Evolutionary conservation across 257 asterid species (phyloP).

Genomic region (Solanum habrochaites): DNA sequence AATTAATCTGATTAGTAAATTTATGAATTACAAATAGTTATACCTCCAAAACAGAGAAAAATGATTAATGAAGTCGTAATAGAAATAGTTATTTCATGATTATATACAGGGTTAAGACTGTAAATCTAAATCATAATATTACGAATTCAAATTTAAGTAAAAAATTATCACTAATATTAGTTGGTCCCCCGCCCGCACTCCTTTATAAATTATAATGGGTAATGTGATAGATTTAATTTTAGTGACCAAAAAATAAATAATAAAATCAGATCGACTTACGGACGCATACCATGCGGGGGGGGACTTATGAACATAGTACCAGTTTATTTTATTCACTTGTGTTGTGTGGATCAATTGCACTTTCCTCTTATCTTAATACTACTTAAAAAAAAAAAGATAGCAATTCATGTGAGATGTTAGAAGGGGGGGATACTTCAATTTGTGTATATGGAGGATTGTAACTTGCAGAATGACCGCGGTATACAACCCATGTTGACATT

Average conservation of each 20-base stretch:
- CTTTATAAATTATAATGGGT: background rate
- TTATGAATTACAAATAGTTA: background rate
- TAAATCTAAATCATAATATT: background rate
- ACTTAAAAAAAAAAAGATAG: no score
- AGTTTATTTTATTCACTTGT: no score
- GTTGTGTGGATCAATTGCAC: no score
- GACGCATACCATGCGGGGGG: no score
- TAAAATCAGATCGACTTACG: no score
- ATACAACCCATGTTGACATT: no score
- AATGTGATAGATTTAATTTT: background rate
- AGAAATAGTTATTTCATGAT: background rate
- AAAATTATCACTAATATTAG: background rate
- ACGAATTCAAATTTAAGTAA: background rate
- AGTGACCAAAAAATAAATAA: background rate
- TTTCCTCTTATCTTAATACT: no score
- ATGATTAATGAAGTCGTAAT: background rate
- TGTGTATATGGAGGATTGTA: no score
- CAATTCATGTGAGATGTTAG: no score
- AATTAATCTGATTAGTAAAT: background rate
- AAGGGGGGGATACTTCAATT: no score
- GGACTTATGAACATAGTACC: no score
- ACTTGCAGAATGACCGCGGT: no score
- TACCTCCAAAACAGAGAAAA: background rate
- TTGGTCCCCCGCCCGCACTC: background rate
- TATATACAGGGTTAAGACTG: background rate